Conservation (phyloP, 2,329 filamentous ascomycete genomes). For the Diaporthe caulivora region DNA sequence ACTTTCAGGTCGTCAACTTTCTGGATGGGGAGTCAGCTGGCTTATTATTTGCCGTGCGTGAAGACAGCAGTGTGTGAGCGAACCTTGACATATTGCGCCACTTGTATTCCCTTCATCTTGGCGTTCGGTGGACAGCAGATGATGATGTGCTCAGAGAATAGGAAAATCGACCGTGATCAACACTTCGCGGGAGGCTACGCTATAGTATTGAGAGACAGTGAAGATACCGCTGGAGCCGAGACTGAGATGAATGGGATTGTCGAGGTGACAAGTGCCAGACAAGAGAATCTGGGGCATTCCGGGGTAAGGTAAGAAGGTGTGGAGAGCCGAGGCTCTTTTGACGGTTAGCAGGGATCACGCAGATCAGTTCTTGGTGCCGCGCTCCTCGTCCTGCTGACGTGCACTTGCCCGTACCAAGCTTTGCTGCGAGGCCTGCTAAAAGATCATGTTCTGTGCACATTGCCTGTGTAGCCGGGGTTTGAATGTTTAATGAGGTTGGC, state of each 20-base stretch:
- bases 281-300: slow-evolving; percentile 24
- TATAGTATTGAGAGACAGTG: not conserved
- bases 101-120: slow-evolving; percentile 52
- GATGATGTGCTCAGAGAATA: not conserved
- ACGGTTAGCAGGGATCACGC: slow-evolving; percentile 31
- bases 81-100: slow-evolving; percentile 52
- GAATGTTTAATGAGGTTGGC: not conserved
- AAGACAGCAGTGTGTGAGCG: not conserved
- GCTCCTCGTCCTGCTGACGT: not conserved
- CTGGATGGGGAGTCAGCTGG: slow-evolving; percentile 54
- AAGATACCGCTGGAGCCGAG: not conserved
- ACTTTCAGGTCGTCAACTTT: slow-evolving; percentile 84
- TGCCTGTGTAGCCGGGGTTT: not conserved
- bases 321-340: slow-evolving; percentile 39
- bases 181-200: not conserved
- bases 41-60: not conserved
- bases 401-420: not conserved
- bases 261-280: slow-evolving; percentile 1
- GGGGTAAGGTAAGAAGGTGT: slow-evolving; percentile 18
- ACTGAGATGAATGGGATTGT: not conserved
- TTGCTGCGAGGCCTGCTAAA: not conserved
- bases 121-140: not conserved
- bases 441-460: not conserved
- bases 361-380: slow-evolving; percentile 18
- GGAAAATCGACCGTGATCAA: not conserved